Base-by-base conservation (phyloP, 495 filamentous ascomycete genomes). In the Extremus antarcticus region DNA sequence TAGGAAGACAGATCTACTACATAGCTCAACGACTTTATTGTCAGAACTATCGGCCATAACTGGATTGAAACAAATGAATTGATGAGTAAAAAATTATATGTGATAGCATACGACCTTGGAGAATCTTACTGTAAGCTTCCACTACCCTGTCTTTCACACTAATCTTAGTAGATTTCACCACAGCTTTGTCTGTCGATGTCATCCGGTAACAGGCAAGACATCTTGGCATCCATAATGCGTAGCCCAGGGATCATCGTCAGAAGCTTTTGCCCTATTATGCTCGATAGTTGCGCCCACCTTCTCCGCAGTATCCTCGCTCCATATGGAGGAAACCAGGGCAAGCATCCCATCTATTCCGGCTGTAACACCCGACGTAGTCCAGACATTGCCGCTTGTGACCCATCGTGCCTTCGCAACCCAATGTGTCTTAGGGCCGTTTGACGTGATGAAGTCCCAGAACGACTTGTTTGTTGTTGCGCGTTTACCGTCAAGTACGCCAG, bases 391-490 rank as follows among this genome's bases (percentile, higher is more conserved):
- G 66, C 84, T 81, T 3, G 65, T 57, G 0, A 81, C 76, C 84
- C 84, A 87, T 50, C 84, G 66, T 20, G 84, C 84, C 25, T 67
- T 66, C 2, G 73, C 63, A 2, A 84, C 69, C 84, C 84, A 88
- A 0, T 74, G 51, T n/a, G 80, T 75, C 13, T 73, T 70, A 0
- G 69, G 62, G 0, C 74, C 66, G 20, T 74, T 62, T 3, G 62
- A n/a, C 11, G 63, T 74, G 0, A 65, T 70, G 43, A 63, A 29
- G 54, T 55, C 1, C 73, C 71, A 77, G 1, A 62, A 57, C 39
- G 45, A 46, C 56, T 80, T 78, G 50, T 74, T 79, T 15, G 78
- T 75, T 1, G 84, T 87, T 2, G 82, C 84, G 0, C 72, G 56
- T 9, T 60, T 62, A 0, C 81, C 78, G 39, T 85, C 75, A 13